phyloP scores from a whole-genome alignment of 768 basidiomycete species.

The Mycena vitilis region DNA sequence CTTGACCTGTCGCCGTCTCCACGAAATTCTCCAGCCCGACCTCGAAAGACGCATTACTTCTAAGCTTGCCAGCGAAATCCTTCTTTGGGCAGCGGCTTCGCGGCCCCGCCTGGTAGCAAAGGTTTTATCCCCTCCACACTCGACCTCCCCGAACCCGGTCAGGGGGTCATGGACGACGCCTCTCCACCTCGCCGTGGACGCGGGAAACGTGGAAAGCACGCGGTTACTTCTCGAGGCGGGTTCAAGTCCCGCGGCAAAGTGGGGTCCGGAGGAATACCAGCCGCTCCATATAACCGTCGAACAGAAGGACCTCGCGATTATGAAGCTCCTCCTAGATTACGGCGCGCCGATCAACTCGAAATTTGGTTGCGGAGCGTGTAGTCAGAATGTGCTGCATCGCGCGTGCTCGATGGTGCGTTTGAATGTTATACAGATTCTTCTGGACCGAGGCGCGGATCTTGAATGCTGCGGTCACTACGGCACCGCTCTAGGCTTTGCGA shows the following conservation, averaged over 20 bases:
- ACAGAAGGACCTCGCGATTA: no score
- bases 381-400: not conserved
- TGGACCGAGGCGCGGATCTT: slow-evolving; percentile 7
- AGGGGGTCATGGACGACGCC: no score
- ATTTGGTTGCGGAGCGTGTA: not conserved
- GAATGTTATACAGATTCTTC: no score
- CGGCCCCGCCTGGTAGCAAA: slow-evolving; percentile 18
- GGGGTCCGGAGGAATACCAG: no score
- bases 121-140: not conserved
- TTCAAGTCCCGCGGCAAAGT: not conserved
- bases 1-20: not conserved
- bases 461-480: slow-evolving; percentile 8
- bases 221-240: no score
- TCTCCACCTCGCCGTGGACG: no score
- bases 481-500: slow-evolving; percentile 15
- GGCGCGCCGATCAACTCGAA: no score
- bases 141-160: not conserved
- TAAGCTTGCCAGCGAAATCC: not conserved
- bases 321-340: no score
- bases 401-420: no score
- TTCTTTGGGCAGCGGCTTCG: not conserved
- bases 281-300: no score
- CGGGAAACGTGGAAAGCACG: no score
- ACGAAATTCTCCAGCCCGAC: slow-evolving; percentile 23
- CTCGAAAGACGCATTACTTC: slow-evolving; percentile 19